Evolutionary conservation across 1,284 basidiomycete genomes (phyloP).

Genomic region (Leccinum subatratum): DNA sequence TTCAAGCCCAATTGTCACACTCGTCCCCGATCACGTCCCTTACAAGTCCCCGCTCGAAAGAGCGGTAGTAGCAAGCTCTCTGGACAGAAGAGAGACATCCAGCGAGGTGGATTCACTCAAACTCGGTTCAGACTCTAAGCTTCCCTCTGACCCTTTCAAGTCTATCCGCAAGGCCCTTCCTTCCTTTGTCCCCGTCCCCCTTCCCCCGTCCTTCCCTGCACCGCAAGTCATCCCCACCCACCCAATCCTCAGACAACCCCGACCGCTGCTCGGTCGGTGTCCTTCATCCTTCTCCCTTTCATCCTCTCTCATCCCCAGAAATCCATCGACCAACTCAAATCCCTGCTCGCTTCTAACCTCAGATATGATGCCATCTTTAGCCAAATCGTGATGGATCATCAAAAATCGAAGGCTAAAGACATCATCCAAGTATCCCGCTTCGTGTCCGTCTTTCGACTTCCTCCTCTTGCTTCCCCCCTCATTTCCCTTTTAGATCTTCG

Average conservation of each 20-base stretch:
- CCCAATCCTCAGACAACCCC: conserved; percentile 1
- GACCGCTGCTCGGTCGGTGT: conserved; percentile 20
- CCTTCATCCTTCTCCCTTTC: not conserved
- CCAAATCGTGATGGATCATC: conserved; percentile 20
- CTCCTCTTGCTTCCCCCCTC: not conserved
- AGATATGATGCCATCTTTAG: conserved; percentile 14
- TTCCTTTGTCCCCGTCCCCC: not conserved
- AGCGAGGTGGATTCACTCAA: conserved; percentile 30
- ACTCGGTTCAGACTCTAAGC: conserved; percentile 7
- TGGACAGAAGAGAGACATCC: conserved; percentile 21
- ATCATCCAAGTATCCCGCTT: conserved; percentile 21
- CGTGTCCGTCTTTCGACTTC: conserved; percentile 17
- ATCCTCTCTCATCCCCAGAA: conserved; percentile 20
- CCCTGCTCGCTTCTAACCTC: conserved; percentile 17
- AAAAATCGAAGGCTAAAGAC: conserved; percentile 15
- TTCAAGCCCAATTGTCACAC: conserved; percentile 32
- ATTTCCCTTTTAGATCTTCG: conserved; percentile 22
- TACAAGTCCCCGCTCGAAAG: conserved; percentile 9
- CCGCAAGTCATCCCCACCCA: conserved; percentile 11
- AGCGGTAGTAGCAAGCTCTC: conserved; percentile 4
- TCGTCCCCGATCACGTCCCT: conserved; percentile 39
- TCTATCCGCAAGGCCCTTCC: conserved; percentile 8
- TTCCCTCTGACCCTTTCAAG: conserved; percentile 18
- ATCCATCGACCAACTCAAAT: conserved; percentile 18
- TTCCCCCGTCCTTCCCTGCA: conserved; percentile 4